Evolutionary conservation across 768 basidiomycete species (phyloP).

Genomic region (Rhodotorula taiwanensis): DNA sequence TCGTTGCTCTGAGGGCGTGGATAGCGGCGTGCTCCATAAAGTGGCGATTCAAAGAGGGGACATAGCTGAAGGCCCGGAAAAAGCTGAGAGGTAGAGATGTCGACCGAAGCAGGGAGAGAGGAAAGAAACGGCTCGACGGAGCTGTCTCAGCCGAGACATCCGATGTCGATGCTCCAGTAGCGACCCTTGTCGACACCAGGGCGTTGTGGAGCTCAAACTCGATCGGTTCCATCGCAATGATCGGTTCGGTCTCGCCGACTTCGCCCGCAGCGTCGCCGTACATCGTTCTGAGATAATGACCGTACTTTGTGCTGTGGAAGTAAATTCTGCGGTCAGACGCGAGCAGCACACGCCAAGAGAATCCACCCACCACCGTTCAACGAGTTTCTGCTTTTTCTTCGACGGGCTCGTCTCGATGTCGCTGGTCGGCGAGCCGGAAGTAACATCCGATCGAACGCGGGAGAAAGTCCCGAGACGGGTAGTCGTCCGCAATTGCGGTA

Average conservation of each 20-base stretch:
- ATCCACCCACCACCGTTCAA: not conserved
- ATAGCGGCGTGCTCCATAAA: constrained; percentile 59
- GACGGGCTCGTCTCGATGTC: constrained; percentile 4
- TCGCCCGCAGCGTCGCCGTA: not conserved
- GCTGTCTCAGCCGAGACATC: too few species aligned
- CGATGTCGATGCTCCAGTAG: too few species aligned
- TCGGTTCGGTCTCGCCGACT: not conserved
- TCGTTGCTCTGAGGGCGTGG: constrained; percentile 49
- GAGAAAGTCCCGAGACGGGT: not conserved
- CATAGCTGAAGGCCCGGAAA: constrained; percentile 52
- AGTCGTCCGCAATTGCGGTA: constrained; percentile 3
- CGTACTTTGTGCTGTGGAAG: not conserved
- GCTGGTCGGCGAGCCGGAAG: not conserved
- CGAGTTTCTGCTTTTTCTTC: not conserved
- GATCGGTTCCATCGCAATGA: constrained; percentile 5
- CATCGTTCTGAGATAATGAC: not conserved
- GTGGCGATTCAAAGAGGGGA: constrained; percentile 63
- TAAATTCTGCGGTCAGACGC: too few species aligned
- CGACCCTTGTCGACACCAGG: constrained; percentile 3
- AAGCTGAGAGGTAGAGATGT: constrained; percentile 54
- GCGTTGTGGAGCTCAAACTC: constrained; percentile 4
- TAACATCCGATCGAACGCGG: constrained; percentile 12
- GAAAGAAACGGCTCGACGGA: too few species aligned
- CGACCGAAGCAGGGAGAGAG: constrained; percentile 28
- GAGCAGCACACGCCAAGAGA: not conserved